A percentile compares a stretch with the other conserved stretches of the same genome.
Evolutionary conservation across 176 grass and related monocot species (phyloP).

Genomic region (Thinopyrum elongatum): DNA sequence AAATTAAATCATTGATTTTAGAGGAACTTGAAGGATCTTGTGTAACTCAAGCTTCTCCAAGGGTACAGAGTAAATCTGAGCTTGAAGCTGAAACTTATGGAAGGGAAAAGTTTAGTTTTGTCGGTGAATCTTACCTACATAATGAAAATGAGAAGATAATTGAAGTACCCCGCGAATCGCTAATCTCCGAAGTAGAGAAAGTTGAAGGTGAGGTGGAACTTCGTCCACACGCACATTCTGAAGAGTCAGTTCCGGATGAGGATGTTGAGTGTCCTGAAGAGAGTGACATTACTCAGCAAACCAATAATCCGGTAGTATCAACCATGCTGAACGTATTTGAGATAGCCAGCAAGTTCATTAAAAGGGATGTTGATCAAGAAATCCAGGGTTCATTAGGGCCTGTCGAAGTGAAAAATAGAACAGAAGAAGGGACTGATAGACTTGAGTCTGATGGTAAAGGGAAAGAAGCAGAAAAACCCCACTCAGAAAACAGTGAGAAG

Average conservation of each 20-base stretch:
- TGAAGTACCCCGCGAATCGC: neutral
- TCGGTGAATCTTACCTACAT: constrained; percentile 20
- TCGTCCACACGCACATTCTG: constrained; percentile 18
- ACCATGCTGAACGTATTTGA: constrained; percentile 35
- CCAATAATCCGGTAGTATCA: constrained; percentile 16
- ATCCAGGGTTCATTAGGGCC: constrained; percentile 7
- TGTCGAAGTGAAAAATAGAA: constrained; percentile 18
- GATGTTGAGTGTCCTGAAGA: constrained; percentile 26
- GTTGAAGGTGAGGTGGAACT: constrained; percentile 10
- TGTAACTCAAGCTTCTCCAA: constrained; percentile 19
- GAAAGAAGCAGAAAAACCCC: constrained; percentile 29
- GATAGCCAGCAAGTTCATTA: constrained; percentile 35
- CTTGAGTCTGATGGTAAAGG: neutral
- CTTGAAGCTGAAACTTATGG: constrained; percentile 28
- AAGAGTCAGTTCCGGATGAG: constrained; percentile 24
- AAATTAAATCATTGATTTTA: constrained; percentile 42
- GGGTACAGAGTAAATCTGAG: constrained; percentile 12
- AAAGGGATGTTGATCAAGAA: constrained; percentile 48
- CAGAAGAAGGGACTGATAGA: constrained; percentile 1
- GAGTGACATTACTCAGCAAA: constrained; percentile 25
- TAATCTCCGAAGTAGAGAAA: constrained; percentile 28
- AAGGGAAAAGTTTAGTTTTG: constrained; percentile 48
- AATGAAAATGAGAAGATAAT: constrained; percentile 19
- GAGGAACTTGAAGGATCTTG: constrained; percentile 41
- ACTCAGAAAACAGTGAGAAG: constrained; percentile 28